Conservation (phyloP, 148 eudicot genomes). For the Cornus controversa region DNA sequence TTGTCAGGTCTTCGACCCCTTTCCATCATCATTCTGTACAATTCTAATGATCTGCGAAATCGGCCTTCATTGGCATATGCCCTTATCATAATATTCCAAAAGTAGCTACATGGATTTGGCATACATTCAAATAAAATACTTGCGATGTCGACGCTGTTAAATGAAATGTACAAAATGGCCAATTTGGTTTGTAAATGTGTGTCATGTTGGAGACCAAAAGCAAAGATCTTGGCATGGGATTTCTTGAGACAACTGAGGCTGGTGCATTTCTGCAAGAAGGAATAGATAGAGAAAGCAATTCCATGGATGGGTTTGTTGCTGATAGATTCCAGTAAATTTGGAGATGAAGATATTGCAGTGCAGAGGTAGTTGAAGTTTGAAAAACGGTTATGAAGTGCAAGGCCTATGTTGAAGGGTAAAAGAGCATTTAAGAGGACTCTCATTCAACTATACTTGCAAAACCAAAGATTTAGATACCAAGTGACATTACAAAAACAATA, state of each 20-base stretch:
- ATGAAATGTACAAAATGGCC: conserved; percentile 6
- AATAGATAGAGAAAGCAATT: not conserved
- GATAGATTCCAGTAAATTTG: not conserved
- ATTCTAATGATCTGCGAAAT: conserved; percentile 1
- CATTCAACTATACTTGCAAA: too few species aligned
- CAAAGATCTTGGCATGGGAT: conserved; percentile 11
- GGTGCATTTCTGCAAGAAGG: not conserved
- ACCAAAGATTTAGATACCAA: too few species aligned
- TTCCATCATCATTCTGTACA: not conserved
- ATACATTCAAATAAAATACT: not conserved
- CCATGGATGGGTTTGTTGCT: conserved; percentile 1
- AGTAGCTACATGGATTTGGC: not conserved
- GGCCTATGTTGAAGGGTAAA: too few species aligned
- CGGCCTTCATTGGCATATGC: conserved; percentile 1
- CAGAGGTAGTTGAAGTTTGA: conserved; percentile 5
- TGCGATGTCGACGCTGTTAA: not conserved
- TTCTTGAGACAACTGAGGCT: conserved; percentile 2
- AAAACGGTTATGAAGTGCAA: not conserved
- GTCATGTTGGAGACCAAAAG: conserved; percentile 12
- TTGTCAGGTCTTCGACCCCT: conserved; percentile 5
- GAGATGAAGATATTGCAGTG: too few species aligned
- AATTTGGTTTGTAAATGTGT: not conserved
- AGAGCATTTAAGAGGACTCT: too few species aligned
- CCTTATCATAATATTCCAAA: conserved; percentile 17
- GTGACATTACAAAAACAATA: too few species aligned